These are phyloP conservation scores for Candida insectorum DNA, from an alignment of 805 yeast genomes.

Conservation along the genomic window DNA sequence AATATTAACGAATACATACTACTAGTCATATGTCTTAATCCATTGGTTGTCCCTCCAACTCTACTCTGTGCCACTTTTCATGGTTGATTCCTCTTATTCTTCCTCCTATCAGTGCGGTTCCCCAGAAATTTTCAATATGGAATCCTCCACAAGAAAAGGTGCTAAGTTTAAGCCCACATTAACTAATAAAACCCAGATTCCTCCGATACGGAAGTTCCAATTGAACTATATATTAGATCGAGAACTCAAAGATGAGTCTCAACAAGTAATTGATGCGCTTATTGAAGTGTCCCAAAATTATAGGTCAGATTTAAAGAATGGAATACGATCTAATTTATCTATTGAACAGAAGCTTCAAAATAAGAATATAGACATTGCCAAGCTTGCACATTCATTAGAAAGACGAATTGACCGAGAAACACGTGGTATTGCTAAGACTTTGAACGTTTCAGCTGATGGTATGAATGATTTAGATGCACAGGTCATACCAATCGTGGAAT, in stretches of 20 bases:
- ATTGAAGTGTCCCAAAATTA: conserved; percentile 26
- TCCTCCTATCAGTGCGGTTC: too few species aligned
- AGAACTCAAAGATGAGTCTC: conserved; percentile 24
- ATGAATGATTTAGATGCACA: conserved; percentile 11
- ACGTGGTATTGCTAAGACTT: conserved; percentile 4
- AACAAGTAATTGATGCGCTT: conserved; percentile 25
- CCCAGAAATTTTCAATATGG: too few species aligned
- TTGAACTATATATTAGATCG: conserved; percentile 26
- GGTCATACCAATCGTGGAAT: conserved; percentile 11
- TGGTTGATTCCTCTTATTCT: too few species aligned
- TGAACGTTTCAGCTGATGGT: neutral
- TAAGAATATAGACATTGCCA: conserved; percentile 35
- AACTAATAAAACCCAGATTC: conserved; percentile 11
- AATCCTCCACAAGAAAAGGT: too few species aligned
- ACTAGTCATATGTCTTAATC: too few species aligned
- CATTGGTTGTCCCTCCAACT: too few species aligned
- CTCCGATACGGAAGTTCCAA: conserved; percentile 28
- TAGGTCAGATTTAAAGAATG: conserved; percentile 33
- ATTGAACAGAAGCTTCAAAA: conserved; percentile 40
- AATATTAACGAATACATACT: too few species aligned
- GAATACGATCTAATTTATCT: conserved; percentile 29
- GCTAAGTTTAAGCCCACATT: too few species aligned
- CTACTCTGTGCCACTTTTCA: too few species aligned
- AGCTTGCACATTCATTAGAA: conserved; percentile 19
- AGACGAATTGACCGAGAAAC: conserved; percentile 12